These are phyloP conservation scores for Mycosphaerelloides madeirae DNA, from an alignment of 2,329 filamentous ascomycete species.

Conservation along the genomic window DNA sequence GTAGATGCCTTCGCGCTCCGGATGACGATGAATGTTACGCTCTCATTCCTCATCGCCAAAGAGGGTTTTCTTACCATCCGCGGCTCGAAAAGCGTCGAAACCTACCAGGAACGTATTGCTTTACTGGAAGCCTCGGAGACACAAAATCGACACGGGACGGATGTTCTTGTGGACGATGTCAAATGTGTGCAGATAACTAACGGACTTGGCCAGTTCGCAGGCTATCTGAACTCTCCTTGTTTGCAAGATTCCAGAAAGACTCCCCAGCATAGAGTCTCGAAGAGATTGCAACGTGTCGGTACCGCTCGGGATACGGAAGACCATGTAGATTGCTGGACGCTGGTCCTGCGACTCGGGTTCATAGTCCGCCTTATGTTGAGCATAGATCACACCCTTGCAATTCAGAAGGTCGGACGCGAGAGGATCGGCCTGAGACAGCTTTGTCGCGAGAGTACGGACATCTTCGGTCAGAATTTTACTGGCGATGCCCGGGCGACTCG, in stretches of 20 bases:
- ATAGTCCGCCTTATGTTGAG: no score
- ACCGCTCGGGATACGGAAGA: no score
- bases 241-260: background rate
- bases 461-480: no score
- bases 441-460: no score
- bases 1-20: constrained; percentile 42
- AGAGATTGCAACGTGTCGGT: no score
- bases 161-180: constrained; percentile 47
- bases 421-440: no score
- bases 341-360: no score
- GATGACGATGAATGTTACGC: constrained; percentile 49
- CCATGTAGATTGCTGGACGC: no score
- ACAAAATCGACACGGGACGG: constrained; percentile 40
- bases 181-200: constrained; percentile 38
- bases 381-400: no score
- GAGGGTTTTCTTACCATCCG: constrained; percentile 30
- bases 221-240: background rate
- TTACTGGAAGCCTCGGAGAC: constrained; percentile 15
- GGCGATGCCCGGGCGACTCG: no score
- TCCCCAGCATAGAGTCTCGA: no score
- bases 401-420: no score
- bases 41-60: constrained; percentile 39
- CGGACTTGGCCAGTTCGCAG: constrained; percentile 31
- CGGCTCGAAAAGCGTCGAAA: constrained; percentile 13
- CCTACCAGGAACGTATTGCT: background rate